Evolutionary conservation across 129 eudicot genomes (phyloP).

Genomic region (Smallanthus sonchifolius): DNA sequence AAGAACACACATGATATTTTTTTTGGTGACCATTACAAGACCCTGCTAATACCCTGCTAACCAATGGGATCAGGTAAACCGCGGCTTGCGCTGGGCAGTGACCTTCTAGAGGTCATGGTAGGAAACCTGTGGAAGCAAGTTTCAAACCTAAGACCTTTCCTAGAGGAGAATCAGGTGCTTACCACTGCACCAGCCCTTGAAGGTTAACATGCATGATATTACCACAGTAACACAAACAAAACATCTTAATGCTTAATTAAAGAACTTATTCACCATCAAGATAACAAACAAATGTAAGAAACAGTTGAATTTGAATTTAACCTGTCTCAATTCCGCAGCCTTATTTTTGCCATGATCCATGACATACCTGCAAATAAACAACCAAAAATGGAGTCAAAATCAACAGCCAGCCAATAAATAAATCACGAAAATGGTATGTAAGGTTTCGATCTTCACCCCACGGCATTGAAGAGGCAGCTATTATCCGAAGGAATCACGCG

Average conservation of each 20-base stretch:
- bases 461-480: conserved; percentile 95
- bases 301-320: conserved; percentile 10
- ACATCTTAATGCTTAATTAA: neutral
- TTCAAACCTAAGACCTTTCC: too few relatives aligned
- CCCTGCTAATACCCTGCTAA: too few relatives aligned
- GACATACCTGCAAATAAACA: conserved; percentile 53
- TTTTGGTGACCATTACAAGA: too few relatives aligned
- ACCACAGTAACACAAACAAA: neutral
- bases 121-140: too few relatives aligned
- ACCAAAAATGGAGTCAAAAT: conserved; percentile 1
- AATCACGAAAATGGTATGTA: neutral
- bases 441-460: conserved; percentile 51
- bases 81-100: too few relatives aligned
- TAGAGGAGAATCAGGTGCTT: too few relatives aligned
- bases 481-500: conserved; percentile 96
- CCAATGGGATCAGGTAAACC: too few relatives aligned
- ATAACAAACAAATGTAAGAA: neutral
- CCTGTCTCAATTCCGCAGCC: conserved; percentile 91
- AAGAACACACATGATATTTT: neutral
- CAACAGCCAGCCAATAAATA: neutral
- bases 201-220: neutral
- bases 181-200: too few relatives aligned
- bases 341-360: conserved; percentile 88
- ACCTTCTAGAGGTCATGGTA: too few relatives aligned
- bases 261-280: neutral